Evolutionary conservation across 768 basidiomycete genomes (phyloP), one percentile per base, ranked within the genome.

Genomic region (Russula brevipes): DNA sequence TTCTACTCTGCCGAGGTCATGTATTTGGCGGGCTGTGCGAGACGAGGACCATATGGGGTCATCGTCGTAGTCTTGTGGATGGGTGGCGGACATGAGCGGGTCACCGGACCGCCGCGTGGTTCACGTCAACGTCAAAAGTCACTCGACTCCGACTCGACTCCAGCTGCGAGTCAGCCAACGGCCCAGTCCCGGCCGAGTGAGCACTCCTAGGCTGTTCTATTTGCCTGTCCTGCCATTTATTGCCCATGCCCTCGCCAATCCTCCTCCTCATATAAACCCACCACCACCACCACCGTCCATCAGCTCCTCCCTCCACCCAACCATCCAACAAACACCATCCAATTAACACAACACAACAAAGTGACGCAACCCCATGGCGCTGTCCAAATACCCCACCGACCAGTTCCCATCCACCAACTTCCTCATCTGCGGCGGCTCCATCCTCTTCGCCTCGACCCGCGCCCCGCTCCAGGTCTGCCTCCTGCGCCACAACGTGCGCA

Each of bases 1-100:
- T 72, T 91, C 90, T 47, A 91, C 89, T 72, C 86, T 84, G 30
- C 87, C 85, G 9, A 92, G 81, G 4, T 86, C 87, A 71, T 85
- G 88, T 65, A 91, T 91, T 72, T 91, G 89, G 60, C 87, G 80
- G 39, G 89, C 87, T 39, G 90, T 91, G 24, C 87, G 81, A 68
- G 89, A 91, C 30, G 87, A 87, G 4, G 82, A 82, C 88, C 89
- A 92, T 61, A 91, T 87, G 7, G 88, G 85, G 76, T 92, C 88
- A 2, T 19, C 30, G 46, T 61, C 60, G 12, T 54, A 47, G 8
- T 53, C 42, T 5, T 49, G 56, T 24, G 24, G 24, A 16, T 33
- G 11, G 36, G 19, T 1, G 5, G 46, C 30, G 2, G 57, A 58
- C 57, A 58, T 58, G 35, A 24, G 24, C 24, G 24, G 24, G 24